A percentile compares a stretch with the other conserved stretches of the same genome.
These are phyloP conservation scores for Dichotomopilus funicola DNA, from an alignment of 2,329 filamentous ascomycete genomes.

Conservation along the genomic window DNA sequence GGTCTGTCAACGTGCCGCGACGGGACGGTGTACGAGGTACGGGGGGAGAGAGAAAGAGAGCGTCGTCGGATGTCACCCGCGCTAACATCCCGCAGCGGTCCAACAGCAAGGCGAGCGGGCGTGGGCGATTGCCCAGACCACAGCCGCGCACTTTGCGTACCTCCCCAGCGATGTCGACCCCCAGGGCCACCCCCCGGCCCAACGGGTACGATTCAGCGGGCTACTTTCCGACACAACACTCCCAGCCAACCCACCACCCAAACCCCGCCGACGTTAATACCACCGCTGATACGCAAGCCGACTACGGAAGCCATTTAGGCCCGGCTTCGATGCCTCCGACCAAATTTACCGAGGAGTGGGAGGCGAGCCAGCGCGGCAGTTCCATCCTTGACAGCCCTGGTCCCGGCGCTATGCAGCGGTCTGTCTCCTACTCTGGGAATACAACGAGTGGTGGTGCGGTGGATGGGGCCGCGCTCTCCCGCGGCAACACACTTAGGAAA, in stretches of 20 bases:
- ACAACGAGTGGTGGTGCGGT: slow-evolving; percentile 38
- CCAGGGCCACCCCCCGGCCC: slow-evolving; percentile 17
- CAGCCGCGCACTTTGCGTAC: slow-evolving; percentile 8
- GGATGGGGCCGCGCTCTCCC: slow-evolving; percentile 35
- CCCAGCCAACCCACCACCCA: slow-evolving; percentile 18
- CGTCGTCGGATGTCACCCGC: background rate
- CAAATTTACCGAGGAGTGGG: slow-evolving; percentile 65
- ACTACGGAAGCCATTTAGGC: slow-evolving; percentile 21
- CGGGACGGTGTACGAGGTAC: background rate
- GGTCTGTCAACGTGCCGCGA: background rate
- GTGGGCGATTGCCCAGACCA: slow-evolving; percentile 4
- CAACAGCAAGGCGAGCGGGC: slow-evolving; percentile 1
- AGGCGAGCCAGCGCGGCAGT: slow-evolving; percentile 59
- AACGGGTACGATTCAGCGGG: slow-evolving; percentile 15
- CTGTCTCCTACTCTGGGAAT: slow-evolving; percentile 35
- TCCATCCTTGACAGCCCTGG: slow-evolving; percentile 51
- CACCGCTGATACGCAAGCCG: slow-evolving; percentile 30
- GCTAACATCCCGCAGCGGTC: slow-evolving; percentile 5
- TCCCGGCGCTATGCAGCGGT: slow-evolving; percentile 17
- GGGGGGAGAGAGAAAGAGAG: too few relatives aligned
- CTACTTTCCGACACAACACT: slow-evolving; percentile 26
- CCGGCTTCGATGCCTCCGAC: slow-evolving; percentile 31
- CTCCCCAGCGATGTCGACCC: slow-evolving; percentile 20
- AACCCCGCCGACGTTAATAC: slow-evolving; percentile 34
- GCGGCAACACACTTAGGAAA: slow-evolving; percentile 78